Conservation (phyloP, 139 green algal genomes). For the Tetradesmus obliquus region DNA sequence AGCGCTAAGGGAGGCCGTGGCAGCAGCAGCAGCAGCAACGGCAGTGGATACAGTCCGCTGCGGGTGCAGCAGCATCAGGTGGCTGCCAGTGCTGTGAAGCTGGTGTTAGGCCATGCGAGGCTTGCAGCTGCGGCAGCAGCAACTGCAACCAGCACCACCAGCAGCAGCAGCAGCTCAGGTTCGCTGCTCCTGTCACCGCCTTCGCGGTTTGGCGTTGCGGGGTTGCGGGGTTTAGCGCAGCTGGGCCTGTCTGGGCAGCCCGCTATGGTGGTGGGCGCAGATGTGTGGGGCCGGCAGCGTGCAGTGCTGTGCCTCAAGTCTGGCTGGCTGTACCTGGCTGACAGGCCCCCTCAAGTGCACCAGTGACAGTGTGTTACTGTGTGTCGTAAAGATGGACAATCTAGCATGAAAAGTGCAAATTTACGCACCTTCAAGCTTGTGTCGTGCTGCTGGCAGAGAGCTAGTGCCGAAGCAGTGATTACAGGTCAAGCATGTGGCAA, state of each 20-base stretch:
- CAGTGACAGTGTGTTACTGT: not conserved
- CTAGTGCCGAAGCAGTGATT: too few relatives aligned
- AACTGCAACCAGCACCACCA: not conserved
- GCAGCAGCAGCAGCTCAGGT: not conserved
- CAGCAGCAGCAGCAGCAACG: not conserved
- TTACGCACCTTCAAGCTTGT: too few relatives aligned
- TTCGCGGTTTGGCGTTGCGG: constrained; percentile 16
- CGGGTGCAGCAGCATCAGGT: constrained; percentile 12
- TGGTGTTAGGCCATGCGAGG: constrained; percentile 16
- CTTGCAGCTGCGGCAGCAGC: not conserved
- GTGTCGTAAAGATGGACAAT: too few relatives aligned
- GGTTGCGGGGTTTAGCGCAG: not conserved
- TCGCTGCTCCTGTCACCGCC: constrained; percentile 2
- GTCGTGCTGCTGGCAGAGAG: too few relatives aligned
- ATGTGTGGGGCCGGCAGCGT: constrained; percentile 21
- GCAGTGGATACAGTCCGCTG: not conserved
- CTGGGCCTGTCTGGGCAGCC: constrained; percentile 26
- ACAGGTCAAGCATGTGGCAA: too few relatives aligned
- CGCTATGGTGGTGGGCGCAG: constrained; percentile 27
- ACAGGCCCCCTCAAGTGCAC: not conserved
- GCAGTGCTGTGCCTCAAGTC: constrained; percentile 43
- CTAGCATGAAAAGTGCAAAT: too few relatives aligned
- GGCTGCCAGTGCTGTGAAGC: not conserved
- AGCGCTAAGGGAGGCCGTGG: not conserved
- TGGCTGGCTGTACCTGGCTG: constrained; percentile 22